These are phyloP conservation scores for Kwoniella shivajii DNA, from an alignment of 1,284 basidiomycete genomes.

Conservation along the genomic window DNA sequence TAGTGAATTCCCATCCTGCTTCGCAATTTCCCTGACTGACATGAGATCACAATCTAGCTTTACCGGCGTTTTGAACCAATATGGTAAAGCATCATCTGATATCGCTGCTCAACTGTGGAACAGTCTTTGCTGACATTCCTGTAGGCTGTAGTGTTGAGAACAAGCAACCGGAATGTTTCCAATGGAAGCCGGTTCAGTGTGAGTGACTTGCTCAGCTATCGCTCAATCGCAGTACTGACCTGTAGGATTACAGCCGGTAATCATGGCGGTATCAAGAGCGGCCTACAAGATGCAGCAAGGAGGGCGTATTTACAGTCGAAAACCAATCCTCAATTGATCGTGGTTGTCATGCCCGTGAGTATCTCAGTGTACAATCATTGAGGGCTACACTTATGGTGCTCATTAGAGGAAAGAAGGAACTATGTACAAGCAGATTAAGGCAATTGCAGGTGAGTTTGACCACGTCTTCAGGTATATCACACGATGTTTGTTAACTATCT, in stretches of 20 bases:
- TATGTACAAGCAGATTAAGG: conserved; percentile 55
- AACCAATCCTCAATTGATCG: conserved; percentile 48
- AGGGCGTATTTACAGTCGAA: conserved; percentile 35
- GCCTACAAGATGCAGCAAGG: conserved; percentile 29
- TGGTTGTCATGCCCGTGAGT: conserved; percentile 48
- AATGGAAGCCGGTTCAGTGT: conserved; percentile 6
- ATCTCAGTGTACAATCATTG: background rate
- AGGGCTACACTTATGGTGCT: background rate
- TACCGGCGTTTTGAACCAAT: conserved; percentile 20
- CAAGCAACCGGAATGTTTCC: conserved; percentile 10
- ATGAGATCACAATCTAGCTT: conserved; percentile 14
- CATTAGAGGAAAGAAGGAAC: conserved; percentile 39
- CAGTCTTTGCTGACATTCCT: background rate
- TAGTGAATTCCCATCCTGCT: conserved; percentile 14
- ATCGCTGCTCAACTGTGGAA: background rate
- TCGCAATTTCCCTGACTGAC: background rate
- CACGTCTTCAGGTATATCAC: background rate
- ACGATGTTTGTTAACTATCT: background rate
- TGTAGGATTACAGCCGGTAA: conserved; percentile 8
- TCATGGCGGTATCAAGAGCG: conserved; percentile 26
- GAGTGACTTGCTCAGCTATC: background rate
- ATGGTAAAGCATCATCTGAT: conserved; percentile 16
- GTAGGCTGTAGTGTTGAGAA: conserved; percentile 37
- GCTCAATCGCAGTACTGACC: background rate
- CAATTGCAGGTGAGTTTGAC: conserved; percentile 32